Percentiles rank a stretch among this genome's conserved stretches.
Conservation (phyloP, 2,329 filamentous ascomycete genomes). For the Phaeosphaeria sp. region DNA sequence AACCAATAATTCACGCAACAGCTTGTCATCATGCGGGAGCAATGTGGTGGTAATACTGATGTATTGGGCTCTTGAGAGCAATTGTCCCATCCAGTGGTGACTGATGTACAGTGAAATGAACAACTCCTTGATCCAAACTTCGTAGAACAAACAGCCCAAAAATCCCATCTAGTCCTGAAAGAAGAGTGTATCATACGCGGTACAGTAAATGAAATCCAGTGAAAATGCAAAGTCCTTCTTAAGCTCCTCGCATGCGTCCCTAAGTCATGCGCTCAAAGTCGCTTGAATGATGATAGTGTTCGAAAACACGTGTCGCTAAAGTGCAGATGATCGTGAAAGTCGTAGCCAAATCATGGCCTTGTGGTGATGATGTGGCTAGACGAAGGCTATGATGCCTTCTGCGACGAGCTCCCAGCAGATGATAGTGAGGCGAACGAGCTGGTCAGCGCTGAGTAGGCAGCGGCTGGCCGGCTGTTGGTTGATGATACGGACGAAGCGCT, state of each 20-base stretch:
- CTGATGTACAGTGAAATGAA: neutral
- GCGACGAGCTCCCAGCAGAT: conserved; percentile 27
- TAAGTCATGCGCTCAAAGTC: conserved; percentile 3
- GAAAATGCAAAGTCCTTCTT: conserved; percentile 13
- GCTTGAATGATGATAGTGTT: conserved; percentile 14
- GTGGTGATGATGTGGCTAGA: conserved; percentile 4
- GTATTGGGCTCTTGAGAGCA: neutral
- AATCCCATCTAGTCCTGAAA: neutral
- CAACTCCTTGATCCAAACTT: neutral
- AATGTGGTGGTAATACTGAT: neutral
- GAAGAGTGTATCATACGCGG: neutral
- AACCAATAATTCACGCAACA: neutral
- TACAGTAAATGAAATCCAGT: conserved; percentile 6
- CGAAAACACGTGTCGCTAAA: conserved; percentile 29
- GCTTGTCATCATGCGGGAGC: neutral
- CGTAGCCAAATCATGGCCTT: conserved; percentile 11
- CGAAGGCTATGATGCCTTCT: conserved; percentile 29
- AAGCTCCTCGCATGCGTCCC: neutral
- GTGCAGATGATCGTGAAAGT: conserved; percentile 24
- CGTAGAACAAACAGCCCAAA: neutral
- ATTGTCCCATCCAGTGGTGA: neutral
- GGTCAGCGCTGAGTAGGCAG: conserved; percentile 50
- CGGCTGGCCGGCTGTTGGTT: conserved; percentile 26
- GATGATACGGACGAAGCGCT: conserved; percentile 43
- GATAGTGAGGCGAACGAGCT: conserved; percentile 50